Conservation (phyloP, 2,329 filamentous ascomycete genomes). For the Trichoderma lentiforme region DNA sequence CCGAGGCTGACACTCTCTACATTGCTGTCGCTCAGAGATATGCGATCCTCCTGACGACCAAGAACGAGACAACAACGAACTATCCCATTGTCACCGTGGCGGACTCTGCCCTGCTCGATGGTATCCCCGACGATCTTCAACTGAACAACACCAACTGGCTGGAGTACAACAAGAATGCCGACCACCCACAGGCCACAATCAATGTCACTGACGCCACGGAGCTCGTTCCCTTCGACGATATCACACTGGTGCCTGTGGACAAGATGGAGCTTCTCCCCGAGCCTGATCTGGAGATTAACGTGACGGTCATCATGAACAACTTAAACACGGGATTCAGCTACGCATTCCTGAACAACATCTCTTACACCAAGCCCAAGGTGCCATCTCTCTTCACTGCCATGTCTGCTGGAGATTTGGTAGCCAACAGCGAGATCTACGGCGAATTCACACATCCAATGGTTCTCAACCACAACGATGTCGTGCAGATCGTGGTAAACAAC, state of each 20-base stretch:
- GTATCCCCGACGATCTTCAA: conserved; percentile 52
- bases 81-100: conserved; percentile 40
- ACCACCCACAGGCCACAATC: conserved; percentile 24
- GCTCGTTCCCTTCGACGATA: conserved; percentile 57
- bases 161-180: conserved; percentile 29
- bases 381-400: conserved; percentile 67
- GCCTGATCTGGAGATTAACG: conserved; percentile 48
- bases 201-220: conserved; percentile 36
- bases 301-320: conserved; percentile 50
- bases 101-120: conserved; percentile 23
- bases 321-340: conserved; percentile 52
- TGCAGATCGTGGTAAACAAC: conserved; percentile 18
- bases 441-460: conserved; percentile 41
- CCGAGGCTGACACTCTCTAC: conserved; percentile 42
- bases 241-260: conserved; percentile 51
- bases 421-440: conserved; percentile 17
- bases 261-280: conserved; percentile 45
- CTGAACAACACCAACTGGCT: conserved; percentile 40
- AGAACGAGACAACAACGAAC: conserved; percentile 42
- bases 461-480: conserved; percentile 16
- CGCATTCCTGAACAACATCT: conserved; percentile 60
- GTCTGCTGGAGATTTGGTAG: conserved; percentile 39
- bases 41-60: conserved; percentile 46
- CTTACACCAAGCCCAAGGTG: conserved; percentile 62
- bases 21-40: conserved; percentile 50